Base-by-base conservation (phyloP, 2,329 filamentous ascomycete species). In the Lasiodiplodia theobromae region DNA sequence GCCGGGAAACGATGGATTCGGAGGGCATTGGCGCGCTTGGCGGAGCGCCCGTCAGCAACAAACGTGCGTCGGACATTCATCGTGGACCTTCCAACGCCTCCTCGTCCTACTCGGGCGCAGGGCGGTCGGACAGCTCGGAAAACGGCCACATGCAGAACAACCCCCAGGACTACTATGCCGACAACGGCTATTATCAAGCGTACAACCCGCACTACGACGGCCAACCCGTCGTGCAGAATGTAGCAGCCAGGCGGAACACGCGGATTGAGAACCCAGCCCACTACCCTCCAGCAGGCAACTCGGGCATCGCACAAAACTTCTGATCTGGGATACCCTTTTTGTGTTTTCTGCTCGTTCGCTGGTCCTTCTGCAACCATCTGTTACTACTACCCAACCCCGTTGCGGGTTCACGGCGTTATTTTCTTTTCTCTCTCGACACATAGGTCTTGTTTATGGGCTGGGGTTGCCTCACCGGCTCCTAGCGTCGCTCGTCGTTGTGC, bases 301-400 rank as follows among this genome's bases (percentile, higher is more conserved):
- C 93, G 49, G 96, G 96, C 69, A 97, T 99, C 75, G 92, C 96
- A 38, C 96, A 98, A 82, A 99, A 99, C 81, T 99, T 99, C 76
- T 98, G 60, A 64, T 64, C 47, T 38, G 44, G 28, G 47, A 64
- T 64, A 64, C 60, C 60, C 60, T 64, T 64, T 52, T 52, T 37
- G n/a, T 52, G 44, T 64, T 37, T 64, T 64, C 60, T 52, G 60
- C 25, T 64, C 60, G 60, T 64, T 64, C 58, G 44, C 52, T 64
- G 60, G 28, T 64, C 49, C 40, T 38, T 57, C 34, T 34, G 40
- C 58, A 28, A 23, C 60, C 28, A 64, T 57, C 47, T 64, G 60
- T 64, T 31, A 37, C 31, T 52, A 64, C 23, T 64, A 64, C 60
- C 60, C 60, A 52, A 38, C 47, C 60, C 57, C 47, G 60, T 64